Base-by-base conservation (phyloP, 169 alveolate genomes). In the Babesia divergens region DNA sequence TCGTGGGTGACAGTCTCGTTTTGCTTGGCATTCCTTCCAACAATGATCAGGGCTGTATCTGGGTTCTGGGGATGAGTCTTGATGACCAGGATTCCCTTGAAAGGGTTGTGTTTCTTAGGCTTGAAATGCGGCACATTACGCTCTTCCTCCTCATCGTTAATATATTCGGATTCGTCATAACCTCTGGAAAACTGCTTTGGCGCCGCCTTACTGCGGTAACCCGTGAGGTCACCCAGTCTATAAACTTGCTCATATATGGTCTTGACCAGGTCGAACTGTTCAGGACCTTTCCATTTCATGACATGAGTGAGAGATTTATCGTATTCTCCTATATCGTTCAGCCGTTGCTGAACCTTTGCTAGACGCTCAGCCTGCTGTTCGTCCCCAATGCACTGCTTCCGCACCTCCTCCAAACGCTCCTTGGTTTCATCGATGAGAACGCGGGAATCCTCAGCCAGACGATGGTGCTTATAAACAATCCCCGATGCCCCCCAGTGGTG, bases 1-100 rank as follows among this genome's bases (percentile, higher is more conserved):
- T 86, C 90, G 29, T 85, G 87, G 26, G 92, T 82, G 6, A 86
- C 82, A 50, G 66, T 68, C 69, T 86, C 92, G 49, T 86, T 86
- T 64, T 86, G 92, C 53, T 82, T 77, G 16, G 90, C 88, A 58
- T 86, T 86, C 46, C 67, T 72, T 37, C 92, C 92, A 26, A 83
- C 83, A 50, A 86, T 86, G 26, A 86, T 62, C 54, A 86, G 51
- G 28, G 92, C 84, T 35, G 92, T 74, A 5, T 85, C 72, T 37
- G 81, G 76, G 65, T 83, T 83, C 29, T 76, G 65, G 32, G 74
- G 86, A 55, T 83, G 55, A 42, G 74, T 59, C 54, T 66, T 74
- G 34, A 86, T 76, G 46, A 74, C 51, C 28, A 86, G 54, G 35
- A 86, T 77, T 14, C 91, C 91, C 54, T 74, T 86, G 64, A 46